Evolutionary conservation across 176 grass and related monocot species (phyloP), one percentile per base, ranked within the genome.

Genomic region (Poa pratensis): DNA sequence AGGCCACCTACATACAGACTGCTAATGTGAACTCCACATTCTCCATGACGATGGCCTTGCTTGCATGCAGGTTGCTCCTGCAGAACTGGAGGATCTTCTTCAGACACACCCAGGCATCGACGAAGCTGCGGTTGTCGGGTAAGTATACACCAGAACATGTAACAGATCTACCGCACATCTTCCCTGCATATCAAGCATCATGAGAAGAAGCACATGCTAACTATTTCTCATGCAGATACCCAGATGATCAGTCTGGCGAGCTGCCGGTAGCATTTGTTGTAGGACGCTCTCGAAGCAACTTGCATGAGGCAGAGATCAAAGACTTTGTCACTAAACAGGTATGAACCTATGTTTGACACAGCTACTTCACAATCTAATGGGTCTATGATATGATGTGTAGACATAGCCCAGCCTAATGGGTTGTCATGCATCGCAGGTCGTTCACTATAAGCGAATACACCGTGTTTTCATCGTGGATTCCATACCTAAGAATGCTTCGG

Each of bases 91-190:
- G 63, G 75, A 68, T 19, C 75, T 92, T 17, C 86, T 92, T 80
- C 90, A 92, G 19, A 86, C 65, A 6, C 86, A 92, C 68, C 86
- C 83, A 37, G 67, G 86, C 45, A 86, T 92, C 11, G 76, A 75
- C 15, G 90, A 92, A 75, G 86, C 90, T 0, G 90, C 79, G 1
- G 83, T 92, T 50, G 79, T 92, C 11, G 83, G 83, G 90, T 92
- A 74, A 83, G 83, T 53, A 69, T 23, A 69, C 39, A 73, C 30
- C 27, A 20, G 8, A 65, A 73, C 19, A 23, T 20, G 58, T 5
- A 26, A 8, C 9, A 58, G 27, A 30, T 52, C 5, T 39, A 1
- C n/a, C 55, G 32, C 22, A 57, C 40, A 42, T 54, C 51, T 59
- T 37, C 42, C 59, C 5, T 28, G 19, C 12, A 71, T 40, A 32